Evolutionary conservation across 495 filamentous ascomycete species (phyloP), one percentile per base, ranked within the genome.

Genomic region (Podospora didyma): DNA sequence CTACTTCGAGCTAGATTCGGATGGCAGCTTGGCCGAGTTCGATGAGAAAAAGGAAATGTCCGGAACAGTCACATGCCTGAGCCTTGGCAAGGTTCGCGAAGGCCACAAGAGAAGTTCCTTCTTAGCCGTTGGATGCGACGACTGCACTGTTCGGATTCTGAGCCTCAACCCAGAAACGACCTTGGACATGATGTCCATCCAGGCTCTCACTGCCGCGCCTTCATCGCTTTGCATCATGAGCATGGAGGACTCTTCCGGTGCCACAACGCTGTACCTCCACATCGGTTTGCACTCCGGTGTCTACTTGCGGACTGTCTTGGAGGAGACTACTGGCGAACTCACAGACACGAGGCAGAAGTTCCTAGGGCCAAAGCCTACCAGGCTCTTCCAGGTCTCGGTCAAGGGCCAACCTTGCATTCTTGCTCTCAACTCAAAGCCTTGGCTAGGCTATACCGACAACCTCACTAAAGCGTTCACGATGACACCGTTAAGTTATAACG

Each of bases 1-100:
- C 19, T 97, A 97, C 66, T 99, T 99, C 60, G 95, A 97, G 70
- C 89, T 96, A 86, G 95, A 96, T 66, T 79, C 83, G 2, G 92
- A 97, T 73, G 92, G 91, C 10, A 86, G 86, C 6, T 76, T 99
- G 14, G 90, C 91, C 26, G 93, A 97, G 71, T 96, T 96, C 59
- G 91, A 97, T 51, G 93, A 97, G 60, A 91, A 93, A 72, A 89
- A 89, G 59, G 88, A 95, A 66, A 96, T 97, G 90, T 90, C 87
- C 51, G 91, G 90, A n/a, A 96, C 91, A 0, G 90, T 99, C 19
- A 97, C 91, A 16, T 93, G 88, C 49, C 76, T 99, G 16, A 96
- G 91, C 65, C 77, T 99, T 54, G 95, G 92, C n/a, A 86, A 91
- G 46, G 92, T 97, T 17, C 92, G 93, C 0, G 89, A 94, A 70